Percentiles rank a stretch among this genome's conserved stretches.
Conservation (phyloP, 2,329 filamentous ascomycete genomes). For the Thelonectria discophora region DNA sequence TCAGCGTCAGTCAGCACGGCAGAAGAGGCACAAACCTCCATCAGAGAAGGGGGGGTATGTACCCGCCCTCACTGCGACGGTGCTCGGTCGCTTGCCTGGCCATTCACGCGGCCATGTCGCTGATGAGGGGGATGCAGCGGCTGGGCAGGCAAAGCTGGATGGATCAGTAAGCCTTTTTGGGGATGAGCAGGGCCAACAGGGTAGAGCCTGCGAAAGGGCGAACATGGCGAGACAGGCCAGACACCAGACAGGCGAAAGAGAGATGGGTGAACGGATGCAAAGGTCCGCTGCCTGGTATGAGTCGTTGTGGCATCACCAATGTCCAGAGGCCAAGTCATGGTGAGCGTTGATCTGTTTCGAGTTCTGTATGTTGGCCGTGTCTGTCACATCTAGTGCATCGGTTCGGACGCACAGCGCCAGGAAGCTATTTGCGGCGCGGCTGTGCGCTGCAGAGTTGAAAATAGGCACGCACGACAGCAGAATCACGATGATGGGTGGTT, state of each 20-base stretch:
- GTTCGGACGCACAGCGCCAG: conserved; percentile 9
- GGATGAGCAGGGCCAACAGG: background rate
- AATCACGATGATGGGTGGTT: conserved; percentile 4
- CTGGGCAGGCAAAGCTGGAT: conserved; percentile 13
- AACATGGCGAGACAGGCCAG: background rate
- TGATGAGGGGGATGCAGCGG: conserved; percentile 8
- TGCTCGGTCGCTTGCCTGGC: conserved; percentile 22
- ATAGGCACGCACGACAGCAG: conserved; percentile 2
- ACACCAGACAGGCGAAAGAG: background rate
- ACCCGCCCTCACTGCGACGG: conserved; percentile 12
- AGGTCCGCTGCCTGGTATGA: background rate
- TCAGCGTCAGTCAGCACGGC: conserved; percentile 7
- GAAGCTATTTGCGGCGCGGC: conserved; percentile 43
- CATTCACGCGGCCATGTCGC: conserved; percentile 8
- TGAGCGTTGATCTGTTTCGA: conserved; percentile 2
- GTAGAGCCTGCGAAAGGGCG: background rate
- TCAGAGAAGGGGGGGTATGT: conserved; percentile 6
- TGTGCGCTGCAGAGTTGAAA: conserved; percentile 32
- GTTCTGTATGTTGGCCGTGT: background rate
- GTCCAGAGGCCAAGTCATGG: background rate
- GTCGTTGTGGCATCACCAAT: background rate
- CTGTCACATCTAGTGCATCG: background rate
- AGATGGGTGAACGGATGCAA: background rate
- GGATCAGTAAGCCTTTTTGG: conserved; percentile 3
- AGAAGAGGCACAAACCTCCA: conserved; percentile 15